Conservation (phyloP, 768 basidiomycete species). For the Lentinus tigrinus region DNA sequence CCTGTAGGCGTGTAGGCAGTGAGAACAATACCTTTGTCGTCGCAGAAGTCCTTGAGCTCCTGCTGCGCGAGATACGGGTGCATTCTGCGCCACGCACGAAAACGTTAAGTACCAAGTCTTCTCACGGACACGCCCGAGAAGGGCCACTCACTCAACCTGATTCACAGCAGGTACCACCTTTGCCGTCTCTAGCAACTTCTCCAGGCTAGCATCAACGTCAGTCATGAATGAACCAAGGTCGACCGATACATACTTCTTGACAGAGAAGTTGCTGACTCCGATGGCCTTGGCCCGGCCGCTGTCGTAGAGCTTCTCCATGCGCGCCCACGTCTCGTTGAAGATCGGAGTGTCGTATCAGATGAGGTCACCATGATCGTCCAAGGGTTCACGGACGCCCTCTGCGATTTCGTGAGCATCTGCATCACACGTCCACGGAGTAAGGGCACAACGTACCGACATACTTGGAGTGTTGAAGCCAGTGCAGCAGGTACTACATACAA, state of each 20-base stretch:
- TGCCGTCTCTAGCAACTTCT: conserved; percentile 28
- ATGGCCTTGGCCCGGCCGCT: conserved; percentile 49
- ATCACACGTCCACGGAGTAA: background rate
- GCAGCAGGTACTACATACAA: conserved; percentile 45
- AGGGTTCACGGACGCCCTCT: conserved; percentile 26
- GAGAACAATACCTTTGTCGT: conserved; percentile 46
- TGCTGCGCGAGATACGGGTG: conserved; percentile 54
- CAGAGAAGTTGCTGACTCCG: conserved; percentile 60
- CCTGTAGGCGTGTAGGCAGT: conserved; percentile 52
- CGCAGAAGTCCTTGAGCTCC: conserved; percentile 46
- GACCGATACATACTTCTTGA: conserved; percentile 50
- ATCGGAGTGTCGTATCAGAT: conserved; percentile 27
- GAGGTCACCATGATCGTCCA: conserved; percentile 32
- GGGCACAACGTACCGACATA: conserved; percentile 30
- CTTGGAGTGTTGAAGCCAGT: conserved; percentile 44
- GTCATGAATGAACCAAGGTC: too few species aligned
- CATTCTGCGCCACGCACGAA: conserved; percentile 35
- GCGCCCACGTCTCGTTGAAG: conserved; percentile 46
- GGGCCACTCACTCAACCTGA: conserved; percentile 33
- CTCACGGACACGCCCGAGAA: too few species aligned
- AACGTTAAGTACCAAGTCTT: too few species aligned
- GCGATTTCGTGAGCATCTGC: conserved; percentile 5
- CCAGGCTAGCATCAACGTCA: conserved; percentile 19
- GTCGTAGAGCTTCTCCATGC: conserved; percentile 48
- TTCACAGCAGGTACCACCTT: conserved; percentile 37